phyloP scores from a whole-genome alignment of 208 protist genomes.

The Acanthamoeba royreba region DNA sequence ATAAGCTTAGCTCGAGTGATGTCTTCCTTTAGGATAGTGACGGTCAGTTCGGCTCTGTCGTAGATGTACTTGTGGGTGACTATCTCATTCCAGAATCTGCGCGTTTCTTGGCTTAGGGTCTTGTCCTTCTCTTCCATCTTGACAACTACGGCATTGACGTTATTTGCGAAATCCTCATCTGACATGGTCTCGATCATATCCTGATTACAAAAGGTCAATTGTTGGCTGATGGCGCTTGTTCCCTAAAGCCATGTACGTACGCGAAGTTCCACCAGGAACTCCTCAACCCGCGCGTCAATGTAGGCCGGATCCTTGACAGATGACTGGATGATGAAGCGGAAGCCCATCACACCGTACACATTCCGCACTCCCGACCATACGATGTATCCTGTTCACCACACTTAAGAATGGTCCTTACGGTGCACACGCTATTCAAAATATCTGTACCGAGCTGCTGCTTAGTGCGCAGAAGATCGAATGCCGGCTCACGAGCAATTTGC shows the following conservation, averaged over 20 bases:
- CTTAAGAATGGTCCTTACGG: too few relatives aligned
- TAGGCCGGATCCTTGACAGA: constrained; percentile 31
- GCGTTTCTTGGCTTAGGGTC: constrained; percentile 16
- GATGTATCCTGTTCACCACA: constrained; percentile 6
- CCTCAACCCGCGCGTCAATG: constrained; percentile 28
- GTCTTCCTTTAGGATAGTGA: background rate
- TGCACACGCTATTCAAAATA: background rate
- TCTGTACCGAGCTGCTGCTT: constrained; percentile 8
- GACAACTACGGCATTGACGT: background rate
- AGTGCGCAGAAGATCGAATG: constrained; percentile 3
- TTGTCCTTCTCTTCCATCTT: constrained; percentile 52
- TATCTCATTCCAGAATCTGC: constrained; percentile 32
- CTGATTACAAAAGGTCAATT: background rate
- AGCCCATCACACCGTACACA: constrained; percentile 37
- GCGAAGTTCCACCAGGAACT: background rate
- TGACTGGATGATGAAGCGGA: constrained; percentile 52
- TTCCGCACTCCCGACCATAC: constrained; percentile 33
- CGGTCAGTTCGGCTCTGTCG: background rate
- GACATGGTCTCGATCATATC: background rate
- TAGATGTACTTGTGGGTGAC: constrained; percentile 11
- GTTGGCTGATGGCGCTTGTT: background rate
- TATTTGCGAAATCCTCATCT: background rate
- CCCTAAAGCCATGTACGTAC: background rate
- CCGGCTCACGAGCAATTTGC: constrained; percentile 11
- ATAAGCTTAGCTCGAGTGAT: background rate